Base-by-base conservation (phyloP, 2,329 filamentous ascomycete genomes). In the Clonostachys solani region DNA sequence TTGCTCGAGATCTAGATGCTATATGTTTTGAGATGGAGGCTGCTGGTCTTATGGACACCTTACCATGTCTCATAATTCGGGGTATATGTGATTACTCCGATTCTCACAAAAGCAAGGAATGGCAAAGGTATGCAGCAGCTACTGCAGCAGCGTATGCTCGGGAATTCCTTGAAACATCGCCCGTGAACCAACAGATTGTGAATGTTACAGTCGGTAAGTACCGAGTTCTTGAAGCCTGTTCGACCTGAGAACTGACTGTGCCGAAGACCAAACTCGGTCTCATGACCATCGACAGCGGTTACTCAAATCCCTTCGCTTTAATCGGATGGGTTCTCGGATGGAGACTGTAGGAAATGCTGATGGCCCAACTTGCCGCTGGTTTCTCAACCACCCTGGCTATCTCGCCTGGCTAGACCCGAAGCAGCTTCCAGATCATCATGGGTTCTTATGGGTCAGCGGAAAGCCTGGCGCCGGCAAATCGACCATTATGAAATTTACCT, bases 391-490 rank as follows among this genome's bases (percentile, higher is more conserved):
- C 23, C 34, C 42, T 5, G 23, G 15, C 2, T 50, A 48, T 40
- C 37, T 37, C 9, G 17, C 37, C 16, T 50, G 49, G 49, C 23
- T 40, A 5, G 29, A 50, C 17, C 33, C 38, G 6, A 29, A 29
- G 5, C 18, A 36, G 36, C 34, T 38, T 15, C 33, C 7, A 9
- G 5, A 46, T 15, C 48, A 48, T 23, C 23, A 46, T 38, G 44
- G 42, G 16, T 43, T 47, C 13, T 33, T 52, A 3, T 52, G 70
- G 71, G 69, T 76, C 44, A 65, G 66, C 45, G 72, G 72, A 4
- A 69, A 71, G 16, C 63, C 68, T 4, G 69, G 69, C 1, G 57
- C 63, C 5, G 69, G 69, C 3, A 77, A 76, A 50, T 77, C 67
- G 1, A 73, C 67, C 0, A 48, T 74, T 2, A 72, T 74, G 68